These are phyloP conservation scores for Eustoma russellianum DNA, from an alignment of 257 asterid genomes.

Conservation along the genomic window DNA sequence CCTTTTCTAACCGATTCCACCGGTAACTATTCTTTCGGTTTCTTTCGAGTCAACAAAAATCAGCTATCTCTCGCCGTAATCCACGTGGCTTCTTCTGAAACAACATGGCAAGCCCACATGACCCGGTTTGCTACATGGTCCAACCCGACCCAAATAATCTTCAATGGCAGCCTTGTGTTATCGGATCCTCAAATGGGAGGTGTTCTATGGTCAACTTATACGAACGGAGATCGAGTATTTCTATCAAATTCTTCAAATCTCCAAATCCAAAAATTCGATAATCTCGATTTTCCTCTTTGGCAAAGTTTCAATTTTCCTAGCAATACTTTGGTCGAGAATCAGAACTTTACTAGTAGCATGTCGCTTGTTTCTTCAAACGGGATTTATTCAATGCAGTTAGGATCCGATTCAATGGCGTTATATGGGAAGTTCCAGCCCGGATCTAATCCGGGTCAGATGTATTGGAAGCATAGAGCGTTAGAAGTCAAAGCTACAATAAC, in stretches of 20 bases:
- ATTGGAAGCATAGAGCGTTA: conserved; percentile 56
- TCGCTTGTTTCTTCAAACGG: conserved; percentile 54
- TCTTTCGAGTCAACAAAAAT: conserved; percentile 45
- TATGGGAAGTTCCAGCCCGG: conserved; percentile 33
- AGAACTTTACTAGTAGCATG: conserved; percentile 63
- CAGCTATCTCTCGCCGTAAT: conserved; percentile 43
- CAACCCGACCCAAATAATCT: conserved; percentile 31
- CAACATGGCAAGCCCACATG: conserved; percentile 51
- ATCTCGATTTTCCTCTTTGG: conserved; percentile 32
- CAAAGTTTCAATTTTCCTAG: conserved; percentile 73
- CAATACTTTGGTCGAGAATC: conserved; percentile 78
- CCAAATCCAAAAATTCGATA: conserved; percentile 21
- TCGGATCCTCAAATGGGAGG: conserved; percentile 43
- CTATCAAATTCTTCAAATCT: conserved; percentile 70
- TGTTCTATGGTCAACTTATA: conserved; percentile 70
- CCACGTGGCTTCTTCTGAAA: conserved; percentile 55
- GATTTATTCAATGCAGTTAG: conserved; percentile 69
- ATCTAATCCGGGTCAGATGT: conserved; percentile 41
- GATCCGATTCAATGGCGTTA: conserved; percentile 52
- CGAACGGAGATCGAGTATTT: conserved; percentile 54
- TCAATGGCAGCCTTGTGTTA: conserved; percentile 67
- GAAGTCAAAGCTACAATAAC: conserved; percentile 60
- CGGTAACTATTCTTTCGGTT: conserved; percentile 71
- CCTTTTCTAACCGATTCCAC: conserved; percentile 48
- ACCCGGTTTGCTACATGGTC: conserved; percentile 48